phyloP scores from a whole-genome alignment of 768 basidiomycete species.

The Boletellus sp. region DNA sequence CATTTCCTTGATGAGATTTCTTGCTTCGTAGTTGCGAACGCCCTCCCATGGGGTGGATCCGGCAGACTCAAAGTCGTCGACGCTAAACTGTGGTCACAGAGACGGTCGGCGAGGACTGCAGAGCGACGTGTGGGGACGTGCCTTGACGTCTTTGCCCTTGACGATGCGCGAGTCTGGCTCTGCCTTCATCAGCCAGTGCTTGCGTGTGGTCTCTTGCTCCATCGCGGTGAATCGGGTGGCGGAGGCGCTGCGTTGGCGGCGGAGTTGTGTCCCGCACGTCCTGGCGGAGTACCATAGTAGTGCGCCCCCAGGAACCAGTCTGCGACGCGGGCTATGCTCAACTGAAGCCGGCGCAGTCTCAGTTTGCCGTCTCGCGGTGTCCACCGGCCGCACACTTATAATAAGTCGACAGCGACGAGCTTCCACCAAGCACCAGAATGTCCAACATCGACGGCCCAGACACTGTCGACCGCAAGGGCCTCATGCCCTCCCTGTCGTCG shows the following conservation, averaged over 20 bases:
- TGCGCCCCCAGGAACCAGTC: too few species aligned
- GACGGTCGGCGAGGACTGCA: neutral
- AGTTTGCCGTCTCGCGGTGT: too few species aligned
- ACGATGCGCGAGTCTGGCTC: conserved; percentile 82
- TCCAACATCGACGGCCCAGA: conserved; percentile 22
- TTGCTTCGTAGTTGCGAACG: conserved; percentile 80
- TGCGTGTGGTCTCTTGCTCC: conserved; percentile 11
- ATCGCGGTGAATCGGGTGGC: neutral
- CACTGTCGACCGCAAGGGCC: conserved; percentile 49
- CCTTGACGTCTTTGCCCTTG: conserved; percentile 87
- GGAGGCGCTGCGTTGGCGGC: too few species aligned
- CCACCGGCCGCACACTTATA: neutral
- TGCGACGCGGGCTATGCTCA: conserved; percentile 1
- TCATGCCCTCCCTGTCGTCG: conserved; percentile 39
- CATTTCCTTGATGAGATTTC: conserved; percentile 84
- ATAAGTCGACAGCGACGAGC: conserved; percentile 13
- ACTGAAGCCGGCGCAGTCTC: conserved; percentile 8
- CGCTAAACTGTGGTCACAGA: conserved; percentile 59
- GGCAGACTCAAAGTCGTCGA: conserved; percentile 77
- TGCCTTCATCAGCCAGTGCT: conserved; percentile 76
- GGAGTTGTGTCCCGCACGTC: too few species aligned
- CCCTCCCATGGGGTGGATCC: conserved; percentile 81
- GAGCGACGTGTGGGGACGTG: conserved; percentile 15
- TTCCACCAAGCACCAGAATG: conserved; percentile 13
- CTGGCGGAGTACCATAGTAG: too few species aligned